These are phyloP conservation scores for Aspergillus neoniger DNA, from an alignment of 2,329 filamentous ascomycete species.

Conservation along the genomic window DNA sequence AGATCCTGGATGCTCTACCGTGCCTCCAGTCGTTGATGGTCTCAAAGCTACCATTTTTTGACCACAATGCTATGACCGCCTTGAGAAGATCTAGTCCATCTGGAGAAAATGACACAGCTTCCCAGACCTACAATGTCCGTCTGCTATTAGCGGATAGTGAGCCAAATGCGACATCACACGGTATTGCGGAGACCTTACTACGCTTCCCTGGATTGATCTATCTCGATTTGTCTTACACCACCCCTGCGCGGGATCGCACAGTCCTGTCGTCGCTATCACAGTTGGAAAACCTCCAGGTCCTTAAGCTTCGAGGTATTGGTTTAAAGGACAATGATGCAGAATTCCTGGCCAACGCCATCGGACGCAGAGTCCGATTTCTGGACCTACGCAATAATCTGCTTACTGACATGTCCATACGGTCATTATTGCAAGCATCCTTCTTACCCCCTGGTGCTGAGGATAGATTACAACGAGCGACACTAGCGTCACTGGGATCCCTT, in stretches of 20 bases:
- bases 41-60: conserved; percentile 61
- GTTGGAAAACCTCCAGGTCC: conserved; percentile 55
- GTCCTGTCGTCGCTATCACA: conserved; percentile 52
- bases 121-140: conserved; percentile 50
- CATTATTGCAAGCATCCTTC: conserved; percentile 56
- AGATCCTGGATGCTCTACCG: conserved; percentile 60
- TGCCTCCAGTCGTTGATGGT: conserved; percentile 62
- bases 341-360: conserved; percentile 55
- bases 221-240: conserved; percentile 59
- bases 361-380: conserved; percentile 55
- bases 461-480: conserved; percentile 5
- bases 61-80: conserved; percentile 58
- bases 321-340: conserved; percentile 56
- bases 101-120: conserved; percentile 11
- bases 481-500: background rate
- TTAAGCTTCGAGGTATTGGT: conserved; percentile 58
- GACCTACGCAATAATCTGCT: conserved; percentile 60
- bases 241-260: conserved; percentile 49
- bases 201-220: conserved; percentile 59
- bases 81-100: conserved; percentile 38
- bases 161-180: conserved; percentile 59
- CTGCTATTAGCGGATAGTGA: conserved; percentile 60
- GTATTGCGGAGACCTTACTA: conserved; percentile 54
- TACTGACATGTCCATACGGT: conserved; percentile 57
- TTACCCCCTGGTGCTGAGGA: conserved; percentile 21